Evolutionary conservation across 2,329 filamentous ascomycete species (phyloP).

Genomic region (Ophiocordyceps sinensis): DNA sequence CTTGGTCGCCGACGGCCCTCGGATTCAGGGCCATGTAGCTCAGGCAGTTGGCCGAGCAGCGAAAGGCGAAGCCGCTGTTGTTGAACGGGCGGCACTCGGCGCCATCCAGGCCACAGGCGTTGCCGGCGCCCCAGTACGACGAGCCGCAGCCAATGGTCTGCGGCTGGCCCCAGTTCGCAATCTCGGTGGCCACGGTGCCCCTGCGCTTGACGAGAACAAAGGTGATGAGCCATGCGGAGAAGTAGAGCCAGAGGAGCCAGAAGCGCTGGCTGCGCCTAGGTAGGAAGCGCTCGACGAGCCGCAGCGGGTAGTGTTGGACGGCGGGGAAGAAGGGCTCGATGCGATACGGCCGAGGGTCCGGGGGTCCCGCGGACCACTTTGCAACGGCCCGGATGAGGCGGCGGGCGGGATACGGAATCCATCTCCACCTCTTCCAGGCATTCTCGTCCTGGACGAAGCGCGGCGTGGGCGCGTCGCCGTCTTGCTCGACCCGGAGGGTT

Average conservation of each 20-base stretch:
- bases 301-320: constrained; percentile 53
- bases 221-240: constrained; percentile 52
- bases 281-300: constrained; percentile 46
- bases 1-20: constrained; percentile 57
- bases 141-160: constrained; percentile 50
- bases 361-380: constrained; percentile 41
- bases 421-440: constrained; percentile 33
- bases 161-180: constrained; percentile 54
- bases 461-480: constrained; percentile 31
- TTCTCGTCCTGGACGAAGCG: constrained; percentile 44
- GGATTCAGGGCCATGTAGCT: constrained; percentile 53
- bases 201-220: constrained; percentile 56
- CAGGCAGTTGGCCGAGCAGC: constrained; percentile 59
- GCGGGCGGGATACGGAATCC: constrained; percentile 43
- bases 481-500: constrained; percentile 30
- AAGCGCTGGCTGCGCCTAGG: constrained; percentile 44
- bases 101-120: constrained; percentile 61
- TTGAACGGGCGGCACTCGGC: constrained; percentile 62
- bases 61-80: constrained; percentile 55
- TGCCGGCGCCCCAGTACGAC: constrained; percentile 57
- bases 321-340: constrained; percentile 49
- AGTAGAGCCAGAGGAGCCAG: constrained; percentile 43
- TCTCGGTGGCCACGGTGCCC: constrained; percentile 43
- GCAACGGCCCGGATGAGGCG: constrained; percentile 25
- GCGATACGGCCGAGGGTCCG: constrained; percentile 28